Evolutionary conservation across 495 filamentous ascomycete species (phyloP).

Genomic region (Penicillium paxilli): DNA sequence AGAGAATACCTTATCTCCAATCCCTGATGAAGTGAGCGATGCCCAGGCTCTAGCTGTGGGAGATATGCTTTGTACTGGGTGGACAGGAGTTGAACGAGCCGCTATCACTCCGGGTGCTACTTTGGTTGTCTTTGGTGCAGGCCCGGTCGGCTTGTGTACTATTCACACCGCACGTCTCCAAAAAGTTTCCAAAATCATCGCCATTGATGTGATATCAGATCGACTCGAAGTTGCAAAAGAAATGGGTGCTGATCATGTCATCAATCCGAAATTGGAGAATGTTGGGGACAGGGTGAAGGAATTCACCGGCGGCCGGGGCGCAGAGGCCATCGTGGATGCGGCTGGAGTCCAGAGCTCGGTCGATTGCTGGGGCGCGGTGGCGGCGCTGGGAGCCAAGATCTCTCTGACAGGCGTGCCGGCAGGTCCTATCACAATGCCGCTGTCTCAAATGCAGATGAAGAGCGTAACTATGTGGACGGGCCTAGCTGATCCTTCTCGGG

Average conservation of each 20-base stretch:
- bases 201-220: conserved; percentile 4
- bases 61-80: conserved; percentile 7
- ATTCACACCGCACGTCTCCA: conserved; percentile 1
- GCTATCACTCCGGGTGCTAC: neutral
- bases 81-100: neutral
- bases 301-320: conserved; percentile 3
- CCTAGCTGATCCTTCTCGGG: neutral
- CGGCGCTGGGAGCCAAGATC: neutral
- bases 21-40: conserved; percentile 4
- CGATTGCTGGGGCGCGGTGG: neutral
- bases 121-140: conserved; percentile 6
- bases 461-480: neutral
- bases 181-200: neutral
- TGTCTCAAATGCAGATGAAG: neutral
- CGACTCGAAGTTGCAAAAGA: conserved; percentile 4
- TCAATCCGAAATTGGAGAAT: conserved; percentile 1
- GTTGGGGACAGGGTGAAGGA: neutral
- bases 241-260: conserved; percentile 1
- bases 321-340: conserved; percentile 6
- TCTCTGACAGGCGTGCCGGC: neutral
- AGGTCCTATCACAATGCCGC: neutral
- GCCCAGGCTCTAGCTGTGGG: conserved; percentile 1
- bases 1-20: conserved; percentile 2
- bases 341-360: neutral
- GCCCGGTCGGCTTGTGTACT: conserved; percentile 4